Evolutionary conservation across 2,329 filamentous ascomycete species (phyloP), one percentile per base, ranked within the genome.

Genomic region (Coniochaeta prunicola): DNA sequence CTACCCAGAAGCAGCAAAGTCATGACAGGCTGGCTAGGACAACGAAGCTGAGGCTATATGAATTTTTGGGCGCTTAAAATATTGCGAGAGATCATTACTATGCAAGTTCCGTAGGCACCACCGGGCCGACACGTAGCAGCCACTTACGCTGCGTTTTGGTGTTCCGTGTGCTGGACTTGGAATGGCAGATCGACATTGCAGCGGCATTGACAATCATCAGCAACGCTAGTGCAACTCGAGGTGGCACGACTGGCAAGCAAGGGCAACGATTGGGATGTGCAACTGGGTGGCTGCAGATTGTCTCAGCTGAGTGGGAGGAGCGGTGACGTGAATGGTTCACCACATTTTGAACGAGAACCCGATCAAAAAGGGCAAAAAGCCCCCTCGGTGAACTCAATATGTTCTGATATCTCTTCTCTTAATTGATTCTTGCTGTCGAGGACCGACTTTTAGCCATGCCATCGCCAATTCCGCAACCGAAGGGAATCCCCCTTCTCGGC

Each of bases 401-500:
- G 13, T 28, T 19, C n/a, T 7, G 30, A 28, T 53, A 3, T n/a
- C 4, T n/a, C 3, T n/a, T 36, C 34, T 38, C 19, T 13, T 19
- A 53, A 8, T 33, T 15, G 4, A 30, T n/a, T 17, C 2, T 24
- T 21, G 15, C 15, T 36, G 31, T 19, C 30, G 26, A 19, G 4
- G 17, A 55, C 26, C 28, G n/a, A 28, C 15, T 13, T 10, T 26
- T 8, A 33, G 21, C 21, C 53, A 74, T 74, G 79, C 71, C 78
- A 31, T 71, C 71, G 15, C 74, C 77, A 10, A 82, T 83, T 54
- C 80, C 80, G 13, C 73, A 75, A 58, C 80, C 80, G 3, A 75
- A 75, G 1, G 78, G 77, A 10, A 65, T 80, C 26, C 79, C 79
- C 2, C 62, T 83, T 26, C 63, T 83, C 28, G 80, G 80, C 8